phyloP scores from a whole-genome alignment of 768 basidiomycete species.

The Nidularia pulvinata region DNA sequence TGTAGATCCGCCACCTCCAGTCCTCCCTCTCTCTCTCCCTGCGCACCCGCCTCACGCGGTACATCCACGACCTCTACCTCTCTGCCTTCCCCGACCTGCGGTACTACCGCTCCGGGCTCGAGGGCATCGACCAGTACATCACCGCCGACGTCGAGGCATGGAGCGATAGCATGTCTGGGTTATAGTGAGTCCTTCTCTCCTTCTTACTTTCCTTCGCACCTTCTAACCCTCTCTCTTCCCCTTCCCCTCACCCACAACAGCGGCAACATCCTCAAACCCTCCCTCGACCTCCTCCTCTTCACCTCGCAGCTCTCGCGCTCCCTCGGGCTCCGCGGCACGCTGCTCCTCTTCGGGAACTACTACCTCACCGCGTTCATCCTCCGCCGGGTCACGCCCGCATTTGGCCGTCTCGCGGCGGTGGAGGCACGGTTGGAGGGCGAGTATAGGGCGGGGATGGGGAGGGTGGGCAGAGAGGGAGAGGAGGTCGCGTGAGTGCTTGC shows the following conservation, averaged over 20 bases:
- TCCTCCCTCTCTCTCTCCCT: slow-evolving; percentile 81
- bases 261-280: slow-evolving; percentile 92
- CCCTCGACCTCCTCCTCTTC: slow-evolving; percentile 89
- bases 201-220: not conserved
- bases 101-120: slow-evolving; percentile 64
- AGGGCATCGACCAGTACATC: slow-evolving; percentile 89
- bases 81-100: slow-evolving; percentile 69
- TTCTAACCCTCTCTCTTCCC: too few species aligned
- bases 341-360: slow-evolving; percentile 82
- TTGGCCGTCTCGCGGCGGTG: slow-evolving; percentile 85
- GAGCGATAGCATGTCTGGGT: slow-evolving; percentile 79
- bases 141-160: slow-evolving; percentile 92
- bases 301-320: slow-evolving; percentile 89
- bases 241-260: too few species aligned
- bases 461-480: slow-evolving; percentile 88
- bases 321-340: slow-evolving; percentile 82
- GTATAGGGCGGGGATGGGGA: slow-evolving; percentile 82
- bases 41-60: slow-evolving; percentile 85
- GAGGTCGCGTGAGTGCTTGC: slow-evolving; percentile 76
- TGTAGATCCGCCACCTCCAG: slow-evolving; percentile 86
- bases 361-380: slow-evolving; percentile 84
- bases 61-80: slow-evolving; percentile 91
- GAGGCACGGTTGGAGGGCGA: slow-evolving; percentile 92
- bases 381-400: slow-evolving; percentile 86
- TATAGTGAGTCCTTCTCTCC: slow-evolving; percentile 70